phyloP scores from a whole-genome alignment of 2,329 filamentous ascomycete species.

The Orbilia ellipsospora region DNA sequence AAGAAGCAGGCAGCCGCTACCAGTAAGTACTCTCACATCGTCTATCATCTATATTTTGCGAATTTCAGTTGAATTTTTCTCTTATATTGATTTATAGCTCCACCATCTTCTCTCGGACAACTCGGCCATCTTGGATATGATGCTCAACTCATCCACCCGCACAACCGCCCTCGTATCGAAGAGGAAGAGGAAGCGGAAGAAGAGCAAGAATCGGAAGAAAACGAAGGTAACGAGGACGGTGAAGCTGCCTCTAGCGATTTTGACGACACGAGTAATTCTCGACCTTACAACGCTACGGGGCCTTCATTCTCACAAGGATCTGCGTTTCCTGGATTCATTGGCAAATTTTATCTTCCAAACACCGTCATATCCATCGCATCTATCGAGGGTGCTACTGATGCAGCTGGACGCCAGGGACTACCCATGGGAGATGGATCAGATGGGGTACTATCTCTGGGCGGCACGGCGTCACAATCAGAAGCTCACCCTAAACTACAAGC shows the following conservation, averaged over 20 bases:
- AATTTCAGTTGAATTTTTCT: too few relatives aligned
- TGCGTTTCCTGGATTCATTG: constrained; percentile 12
- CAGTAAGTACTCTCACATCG: constrained; percentile 9
- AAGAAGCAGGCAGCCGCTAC: constrained; percentile 53
- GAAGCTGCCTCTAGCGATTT: constrained; percentile 44
- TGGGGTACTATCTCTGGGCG: not conserved
- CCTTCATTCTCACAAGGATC: too few relatives aligned
- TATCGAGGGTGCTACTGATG: not conserved
- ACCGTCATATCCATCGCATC: constrained; percentile 3
- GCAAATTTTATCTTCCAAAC: constrained; percentile 12
- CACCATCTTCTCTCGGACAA: constrained; percentile 62
- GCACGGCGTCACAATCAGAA: not conserved
- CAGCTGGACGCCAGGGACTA: not conserved
- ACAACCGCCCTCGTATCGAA: constrained; percentile 53
- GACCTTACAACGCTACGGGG: too few relatives aligned
- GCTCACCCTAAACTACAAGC: constrained; percentile 34
- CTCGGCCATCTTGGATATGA: constrained; percentile 62
- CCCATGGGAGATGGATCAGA: not conserved
- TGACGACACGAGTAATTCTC: constrained; percentile 56
- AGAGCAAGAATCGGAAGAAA: constrained; percentile 63
- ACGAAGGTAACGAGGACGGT: constrained; percentile 30
- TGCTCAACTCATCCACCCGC: constrained; percentile 57
- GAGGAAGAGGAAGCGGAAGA: constrained; percentile 65
- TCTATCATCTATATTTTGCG: not conserved
- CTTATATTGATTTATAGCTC: constrained; percentile 10